Percentiles rank a stretch among this genome's conserved stretches.
phyloP scores from a whole-genome alignment of 345 rosid genomes.

The Lepidium sativum region DNA sequence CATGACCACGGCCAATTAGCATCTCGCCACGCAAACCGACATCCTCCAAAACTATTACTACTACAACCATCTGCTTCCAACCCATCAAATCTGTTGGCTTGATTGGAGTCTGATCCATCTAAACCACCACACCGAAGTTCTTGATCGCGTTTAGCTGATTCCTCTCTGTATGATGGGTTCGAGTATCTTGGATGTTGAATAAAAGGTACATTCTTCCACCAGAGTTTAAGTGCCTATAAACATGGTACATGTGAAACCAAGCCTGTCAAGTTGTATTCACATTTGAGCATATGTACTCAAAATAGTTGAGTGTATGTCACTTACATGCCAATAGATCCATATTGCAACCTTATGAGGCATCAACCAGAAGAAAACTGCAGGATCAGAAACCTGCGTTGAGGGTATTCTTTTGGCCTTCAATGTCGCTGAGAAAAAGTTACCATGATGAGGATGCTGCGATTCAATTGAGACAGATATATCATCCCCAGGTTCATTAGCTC shows the following conservation, averaged over 20 bases:
- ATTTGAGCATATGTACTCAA: neutral
- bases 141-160: conserved; percentile 44
- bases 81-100: conserved; percentile 13
- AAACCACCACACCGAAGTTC: conserved; percentile 39
- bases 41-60: conserved; percentile 16
- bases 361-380: conserved; percentile 78
- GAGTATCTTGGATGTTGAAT: conserved; percentile 70
- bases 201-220: conserved; percentile 80
- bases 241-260: neutral
- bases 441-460: conserved; percentile 70
- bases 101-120: conserved; percentile 9
- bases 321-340: conserved; percentile 97
- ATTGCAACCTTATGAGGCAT: conserved; percentile 94
- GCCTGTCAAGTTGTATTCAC: neutral
- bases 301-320: conserved; percentile 22
- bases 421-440: conserved; percentile 69
- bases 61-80: conserved; percentile 6
- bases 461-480: conserved; percentile 51
- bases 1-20: conserved; percentile 94
- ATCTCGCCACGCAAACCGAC: conserved; percentile 73
- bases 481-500: conserved; percentile 61
- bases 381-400: conserved; percentile 26
- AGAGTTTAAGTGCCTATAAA: conserved; percentile 69
- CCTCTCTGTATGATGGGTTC: conserved; percentile 55
- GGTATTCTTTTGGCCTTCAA: conserved; percentile 50